A percentile compares a stretch with the other conserved stretches of the same genome.
Conservation (phyloP, 305 asterid genomes). For the Fraxinus velutina region DNA sequence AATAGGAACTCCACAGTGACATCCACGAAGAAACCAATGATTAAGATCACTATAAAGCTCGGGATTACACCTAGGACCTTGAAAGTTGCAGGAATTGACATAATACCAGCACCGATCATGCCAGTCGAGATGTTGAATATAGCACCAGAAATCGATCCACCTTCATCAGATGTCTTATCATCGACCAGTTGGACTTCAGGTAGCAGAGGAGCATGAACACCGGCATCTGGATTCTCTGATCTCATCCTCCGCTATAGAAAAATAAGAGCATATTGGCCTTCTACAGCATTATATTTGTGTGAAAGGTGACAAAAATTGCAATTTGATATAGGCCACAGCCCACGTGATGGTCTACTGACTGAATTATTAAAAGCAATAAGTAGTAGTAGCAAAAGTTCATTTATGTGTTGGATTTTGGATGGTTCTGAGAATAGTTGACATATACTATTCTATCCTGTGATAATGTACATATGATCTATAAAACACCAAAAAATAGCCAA, state of each 20-base stretch:
- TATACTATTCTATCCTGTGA: not conserved
- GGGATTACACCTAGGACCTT: conserved; percentile 77
- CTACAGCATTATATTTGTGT: not conserved
- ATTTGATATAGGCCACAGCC: not conserved
- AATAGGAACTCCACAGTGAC: conserved; percentile 83
- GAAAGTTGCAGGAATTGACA: conserved; percentile 77
- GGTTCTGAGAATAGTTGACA: not conserved
- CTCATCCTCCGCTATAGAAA: conserved; percentile 25
- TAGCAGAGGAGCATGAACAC: conserved; percentile 46
- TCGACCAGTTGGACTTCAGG: conserved; percentile 30
- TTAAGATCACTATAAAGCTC: conserved; percentile 49
- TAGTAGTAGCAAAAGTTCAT: not conserved
- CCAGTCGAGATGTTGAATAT: conserved; percentile 80
- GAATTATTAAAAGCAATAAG: not conserved
- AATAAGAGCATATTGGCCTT: not conserved
- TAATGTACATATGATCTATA: not conserved
- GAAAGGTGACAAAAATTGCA: not conserved
- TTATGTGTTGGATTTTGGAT: conserved; percentile 7
- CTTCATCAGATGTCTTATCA: conserved; percentile 25
- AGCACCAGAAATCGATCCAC: conserved; percentile 78
- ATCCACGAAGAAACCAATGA: conserved; percentile 69
- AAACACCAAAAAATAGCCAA: not conserved
- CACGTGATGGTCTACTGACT: conserved; percentile 12
- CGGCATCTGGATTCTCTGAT: conserved; percentile 26
- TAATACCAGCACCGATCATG: conserved; percentile 89